phyloP scores from a whole-genome alignment of 169 alveolate genomes.

The Plasmodium gaboni region DNA sequence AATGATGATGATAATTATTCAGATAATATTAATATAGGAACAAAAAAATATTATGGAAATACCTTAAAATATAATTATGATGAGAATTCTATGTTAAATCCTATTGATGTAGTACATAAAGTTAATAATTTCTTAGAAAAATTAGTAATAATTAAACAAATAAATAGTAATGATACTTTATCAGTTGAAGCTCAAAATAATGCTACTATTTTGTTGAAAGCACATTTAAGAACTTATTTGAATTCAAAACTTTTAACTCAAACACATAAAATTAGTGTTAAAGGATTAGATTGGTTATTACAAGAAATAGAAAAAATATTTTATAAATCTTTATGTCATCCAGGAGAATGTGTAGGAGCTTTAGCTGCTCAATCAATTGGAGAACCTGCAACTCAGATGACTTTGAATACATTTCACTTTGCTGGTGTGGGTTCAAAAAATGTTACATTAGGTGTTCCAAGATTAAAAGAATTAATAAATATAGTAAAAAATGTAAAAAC shows the following conservation, averaged over 20 bases:
- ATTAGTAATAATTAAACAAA: conserved; percentile 84
- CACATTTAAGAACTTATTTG: conserved; percentile 95
- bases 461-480: conserved; percentile 98
- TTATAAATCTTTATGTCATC: conserved; percentile 95
- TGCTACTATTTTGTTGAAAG: conserved; percentile 93
- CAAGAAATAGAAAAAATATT: conserved; percentile 98
- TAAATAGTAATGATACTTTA: conserved; percentile 85
- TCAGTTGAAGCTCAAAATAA: conserved; percentile 94
- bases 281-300: conserved; percentile 96
- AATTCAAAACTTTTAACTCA: conserved; percentile 94
- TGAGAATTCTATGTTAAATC: conserved; percentile 80
- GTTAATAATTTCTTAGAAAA: conserved; percentile 84
- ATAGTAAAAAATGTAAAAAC: conserved; percentile 99
- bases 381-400: conserved; percentile 99
- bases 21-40: background rate
- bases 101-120: conserved; percentile 88
- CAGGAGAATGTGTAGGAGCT: conserved; percentile 99
- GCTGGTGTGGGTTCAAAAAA: conserved; percentile 99
- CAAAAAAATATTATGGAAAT: conserved; percentile 10
- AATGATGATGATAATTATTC: background rate
- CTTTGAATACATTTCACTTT: conserved; percentile 99
- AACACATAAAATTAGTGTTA: conserved; percentile 94
- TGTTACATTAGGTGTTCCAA: conserved; percentile 99
- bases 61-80: conserved; percentile 13
- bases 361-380: conserved; percentile 99